Base-by-base conservation (phyloP, 208 protist species). In the Eutreptiella sp. region DNA sequence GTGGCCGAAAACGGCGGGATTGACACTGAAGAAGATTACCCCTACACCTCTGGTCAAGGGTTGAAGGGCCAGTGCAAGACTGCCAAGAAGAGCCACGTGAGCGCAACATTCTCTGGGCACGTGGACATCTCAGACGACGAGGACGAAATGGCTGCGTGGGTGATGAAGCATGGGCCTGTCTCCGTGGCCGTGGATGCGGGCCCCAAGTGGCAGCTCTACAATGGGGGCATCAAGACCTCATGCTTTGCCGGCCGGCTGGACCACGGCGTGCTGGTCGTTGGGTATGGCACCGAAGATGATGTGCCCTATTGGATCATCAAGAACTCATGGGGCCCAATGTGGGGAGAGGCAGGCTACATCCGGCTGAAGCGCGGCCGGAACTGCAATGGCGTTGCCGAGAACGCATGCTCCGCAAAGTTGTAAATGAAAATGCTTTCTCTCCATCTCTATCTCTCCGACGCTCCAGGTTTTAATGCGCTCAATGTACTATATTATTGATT, bases 251-350 rank as follows among this genome's bases (percentile, higher is more conserved):
- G 16, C 26, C 9, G 63, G 11, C 28, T 70, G 27, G 38, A 70
- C 35, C 65, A 69, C 41, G 53, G 43, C 36, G 61, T 68, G n/a
- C 50, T 70, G 34, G 45, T 69, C 26, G 65, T 70, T 64, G 65
- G 65, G 36, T 48, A 45, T 23, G 57, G 38, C 38, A 7, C 16
- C 54, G 29, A 24, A 7, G 21, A 63, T 14, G 47, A 4, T 9
- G 28, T 5, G 41, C 38, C 61, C 27, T 81, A 82, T 48, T 85
- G 73, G 76, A 70, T 81, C 21, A 61, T 85, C 19, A 83, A 84
- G 46, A 84, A 84, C 48, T 77, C 66, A 3, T 81, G 76, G 76
- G 73, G 76, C 42, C 11, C 29, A 19, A 19, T 48, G 21, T 85
- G 76, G 76, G 79, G 79, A 31, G 19, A 70, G 24, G 16, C 36